Evolutionary conservation across 257 asterid genomes (phyloP), one percentile per base, ranked within the genome.

Genomic region (Solanum paucissectum): DNA sequence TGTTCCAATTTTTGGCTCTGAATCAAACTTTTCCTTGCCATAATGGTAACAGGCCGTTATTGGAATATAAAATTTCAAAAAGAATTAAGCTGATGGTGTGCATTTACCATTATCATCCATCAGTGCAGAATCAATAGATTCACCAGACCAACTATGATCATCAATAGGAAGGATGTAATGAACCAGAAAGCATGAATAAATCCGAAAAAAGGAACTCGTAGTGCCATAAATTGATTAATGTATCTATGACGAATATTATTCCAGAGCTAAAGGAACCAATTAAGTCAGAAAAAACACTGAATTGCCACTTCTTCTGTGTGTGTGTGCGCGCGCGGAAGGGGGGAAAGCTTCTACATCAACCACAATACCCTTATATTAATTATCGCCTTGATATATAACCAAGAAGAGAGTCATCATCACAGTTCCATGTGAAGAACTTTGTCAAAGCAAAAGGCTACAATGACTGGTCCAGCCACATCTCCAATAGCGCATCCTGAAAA

Each of bases 401-500:
- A 79, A 46, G 62, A 77, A n/a, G 12, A 42, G 64, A 87, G 83
- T 18, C 52, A 42, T 89, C 71, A 62, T 62, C 86, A 94, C 29
- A 93, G 90, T 23, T 87, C 93, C 16, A 89, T 3, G 10, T 88
- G 87, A 66, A 93, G 90, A 32, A 85, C 18, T 88, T 90, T 96
- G 89, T 91, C 94, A 34, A 89, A 94, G 87, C 93, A 91, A 79
- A 90, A 89, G 5, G 96, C 88, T 23, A 96, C 89, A 12, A 95
- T 66, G 32, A 93, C 32, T 13, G 99, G 99, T 29, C 99, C 99
- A 4, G 94, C 93, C 69, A 95, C 87, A 87, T 97, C 99, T 71
- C 99, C 99, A 4, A 92, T 37, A 32, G 95, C 90, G 83, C 99
- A 95, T 77, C 99, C 99, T 94, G 94, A 89, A 89, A 58, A 86